phyloP scores from a whole-genome alignment of 2,329 filamentous ascomycete genomes.

The Lachnellula arida region DNA sequence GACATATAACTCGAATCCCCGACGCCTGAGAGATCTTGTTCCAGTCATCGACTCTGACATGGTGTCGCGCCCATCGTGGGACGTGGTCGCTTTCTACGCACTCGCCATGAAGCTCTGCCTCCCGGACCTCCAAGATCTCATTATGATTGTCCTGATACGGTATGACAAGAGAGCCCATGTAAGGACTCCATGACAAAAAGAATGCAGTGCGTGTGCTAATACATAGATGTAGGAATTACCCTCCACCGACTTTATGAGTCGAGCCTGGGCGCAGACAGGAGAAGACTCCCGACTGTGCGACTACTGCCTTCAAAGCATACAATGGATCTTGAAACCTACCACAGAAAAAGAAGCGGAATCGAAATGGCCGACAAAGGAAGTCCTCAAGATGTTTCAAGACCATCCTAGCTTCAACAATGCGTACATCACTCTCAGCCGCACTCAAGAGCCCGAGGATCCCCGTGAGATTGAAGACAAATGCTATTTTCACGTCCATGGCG shows the following conservation, averaged over 20 bases:
- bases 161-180: background rate
- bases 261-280: background rate
- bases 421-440: slow-evolving; percentile 1
- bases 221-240: background rate
- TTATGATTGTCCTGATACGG: slow-evolving; percentile 2
- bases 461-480: background rate
- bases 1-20: slow-evolving; percentile 1
- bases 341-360: background rate
- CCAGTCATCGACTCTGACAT: background rate
- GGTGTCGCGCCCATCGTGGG: background rate
- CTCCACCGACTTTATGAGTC: background rate
- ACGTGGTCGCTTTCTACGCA: slow-evolving; percentile 4
- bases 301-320: background rate
- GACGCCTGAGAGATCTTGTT: background rate
- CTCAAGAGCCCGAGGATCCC: background rate
- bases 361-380: background rate
- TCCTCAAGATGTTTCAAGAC: background rate
- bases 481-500: slow-evolving; percentile 1
- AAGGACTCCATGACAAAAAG: background rate
- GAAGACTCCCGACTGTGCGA: background rate
- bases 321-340: background rate
- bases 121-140: slow-evolving; percentile 5
- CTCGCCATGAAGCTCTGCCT: slow-evolving; percentile 7
- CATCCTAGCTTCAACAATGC: background rate
- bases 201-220: background rate